Evolutionary conservation across 2,329 filamentous ascomycete genomes (phyloP).

Genomic region (Cladosporium colombiae): DNA sequence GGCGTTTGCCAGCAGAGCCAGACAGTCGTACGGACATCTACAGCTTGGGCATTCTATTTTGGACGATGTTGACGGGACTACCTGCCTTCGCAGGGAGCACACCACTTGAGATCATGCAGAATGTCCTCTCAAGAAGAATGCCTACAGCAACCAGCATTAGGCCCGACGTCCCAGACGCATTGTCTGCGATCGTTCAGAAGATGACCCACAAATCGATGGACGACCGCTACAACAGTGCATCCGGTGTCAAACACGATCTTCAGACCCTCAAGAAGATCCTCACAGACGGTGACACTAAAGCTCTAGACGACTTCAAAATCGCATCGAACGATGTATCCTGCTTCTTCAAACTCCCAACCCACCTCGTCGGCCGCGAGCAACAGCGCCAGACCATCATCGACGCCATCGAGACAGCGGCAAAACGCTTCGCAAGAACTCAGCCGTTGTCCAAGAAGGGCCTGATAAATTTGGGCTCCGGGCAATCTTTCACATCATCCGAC

Average conservation of each 20-base stretch:
- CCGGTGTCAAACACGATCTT: constrained; percentile 81
- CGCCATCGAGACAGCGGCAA: constrained; percentile 75
- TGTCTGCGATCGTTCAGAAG: constrained; percentile 82
- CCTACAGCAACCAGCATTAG: constrained; percentile 74
- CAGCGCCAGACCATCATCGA: constrained; percentile 70
- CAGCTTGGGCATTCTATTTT: constrained; percentile 85
- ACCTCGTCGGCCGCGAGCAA: constrained; percentile 75
- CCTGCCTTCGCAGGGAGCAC: constrained; percentile 77
- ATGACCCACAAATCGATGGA: constrained; percentile 87
- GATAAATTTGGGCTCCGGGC: constrained; percentile 52
- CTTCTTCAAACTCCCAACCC: constrained; percentile 81
- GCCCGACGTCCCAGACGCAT: constrained; percentile 78
- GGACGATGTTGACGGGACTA: constrained; percentile 77
- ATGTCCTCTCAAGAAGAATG: constrained; percentile 77
- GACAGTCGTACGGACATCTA: constrained; percentile 93
- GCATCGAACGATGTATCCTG: constrained; percentile 86
- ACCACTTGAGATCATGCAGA: constrained; percentile 88
- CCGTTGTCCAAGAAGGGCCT: constrained; percentile 43
- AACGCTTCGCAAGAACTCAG: constrained; percentile 53
- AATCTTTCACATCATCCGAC: constrained; percentile 36
- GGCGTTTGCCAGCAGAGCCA: constrained; percentile 86
- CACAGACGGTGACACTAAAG: constrained; percentile 70
- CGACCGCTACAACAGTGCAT: constrained; percentile 86
- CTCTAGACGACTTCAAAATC: constrained; percentile 72
- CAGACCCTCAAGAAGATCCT: constrained; percentile 72